Evolutionary conservation across 2,329 filamentous ascomycete species (phyloP), one percentile per base, ranked within the genome.

Genomic region (Fusarium sp.): DNA sequence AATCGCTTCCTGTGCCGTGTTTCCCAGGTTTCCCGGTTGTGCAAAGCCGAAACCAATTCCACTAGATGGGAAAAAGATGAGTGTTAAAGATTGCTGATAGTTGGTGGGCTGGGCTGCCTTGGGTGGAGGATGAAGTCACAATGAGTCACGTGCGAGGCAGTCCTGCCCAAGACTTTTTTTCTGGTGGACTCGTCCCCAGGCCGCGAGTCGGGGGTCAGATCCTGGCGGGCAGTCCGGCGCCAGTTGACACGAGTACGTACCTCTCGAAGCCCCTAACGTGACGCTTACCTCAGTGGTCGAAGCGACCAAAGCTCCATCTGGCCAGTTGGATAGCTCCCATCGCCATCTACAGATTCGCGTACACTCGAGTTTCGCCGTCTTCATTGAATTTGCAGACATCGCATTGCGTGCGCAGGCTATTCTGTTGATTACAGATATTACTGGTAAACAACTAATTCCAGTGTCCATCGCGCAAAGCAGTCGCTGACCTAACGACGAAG

Each of bases 111-210:
- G 68, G 76, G 71, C 64, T 72, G 70, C 64, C 71, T 74, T 67
- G 63, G 66, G 71, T 74, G 72, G 75, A 73, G 76, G 72, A 79
- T 79, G 77, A 79, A 77, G 75, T 78, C 76, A 78, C 71, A 57
- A 51, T 33, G 46, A 63, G 71, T 79, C 77, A 79, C 77, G 77
- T 79, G 77, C 27, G 53, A 22, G 14, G 11, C 49, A 59, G 55
- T 66, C 17, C 51, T 62, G 49, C 58, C 70, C 67, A 77, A 67
- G 71, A 69, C 70, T 73, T 65, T 77, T 77, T 71, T 66, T 62
- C 56, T 66, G 40, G 29, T 71, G 67, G 58, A 38, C 24, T 62
- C n/a, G 22, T 38, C 29, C 36, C n/a, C 49, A 24, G 61, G 33
- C 36, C 20, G 35, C 40, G 62, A 70, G 66, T 49, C 35, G 44